A percentile compares a stretch with the other conserved stretches of the same genome.
phyloP scores from a whole-genome alignment of 768 basidiomycete genomes.

The Amanita pseudoporphyria region DNA sequence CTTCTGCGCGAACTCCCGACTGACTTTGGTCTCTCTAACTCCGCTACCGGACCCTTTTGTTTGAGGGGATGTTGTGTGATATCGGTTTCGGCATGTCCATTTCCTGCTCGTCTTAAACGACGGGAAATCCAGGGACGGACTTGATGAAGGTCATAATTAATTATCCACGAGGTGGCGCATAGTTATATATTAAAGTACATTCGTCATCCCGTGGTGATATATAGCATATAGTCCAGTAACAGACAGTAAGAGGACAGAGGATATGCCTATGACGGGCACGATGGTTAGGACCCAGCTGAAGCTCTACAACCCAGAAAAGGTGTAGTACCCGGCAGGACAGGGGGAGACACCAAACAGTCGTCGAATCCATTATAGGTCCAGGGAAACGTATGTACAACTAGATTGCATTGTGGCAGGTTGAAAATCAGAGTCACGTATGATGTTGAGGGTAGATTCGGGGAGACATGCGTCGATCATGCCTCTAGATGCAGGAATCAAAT shows the following conservation, averaged over 20 bases:
- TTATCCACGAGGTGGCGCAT: background rate
- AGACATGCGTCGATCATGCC: slow-evolving; percentile 1
- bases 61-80: no score
- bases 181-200: background rate
- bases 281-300: background rate
- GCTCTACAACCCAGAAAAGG: background rate
- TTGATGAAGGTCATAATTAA: background rate
- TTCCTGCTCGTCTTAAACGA: no score
- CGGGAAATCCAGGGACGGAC: no score
- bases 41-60: no score
- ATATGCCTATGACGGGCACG: background rate
- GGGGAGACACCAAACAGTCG: background rate
- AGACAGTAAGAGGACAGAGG: background rate
- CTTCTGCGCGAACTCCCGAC: no score
- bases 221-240: background rate
- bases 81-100: no score
- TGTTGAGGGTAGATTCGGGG: background rate
- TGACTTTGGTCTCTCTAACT: no score
- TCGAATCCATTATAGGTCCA: background rate
- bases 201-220: background rate
- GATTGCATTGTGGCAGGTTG: background rate
- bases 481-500: background rate
- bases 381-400: background rate
- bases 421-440: background rate
- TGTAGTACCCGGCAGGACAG: background rate